Base-by-base conservation (phyloP, 495 filamentous ascomycete species). In the Talaromyces thailandensis region DNA sequence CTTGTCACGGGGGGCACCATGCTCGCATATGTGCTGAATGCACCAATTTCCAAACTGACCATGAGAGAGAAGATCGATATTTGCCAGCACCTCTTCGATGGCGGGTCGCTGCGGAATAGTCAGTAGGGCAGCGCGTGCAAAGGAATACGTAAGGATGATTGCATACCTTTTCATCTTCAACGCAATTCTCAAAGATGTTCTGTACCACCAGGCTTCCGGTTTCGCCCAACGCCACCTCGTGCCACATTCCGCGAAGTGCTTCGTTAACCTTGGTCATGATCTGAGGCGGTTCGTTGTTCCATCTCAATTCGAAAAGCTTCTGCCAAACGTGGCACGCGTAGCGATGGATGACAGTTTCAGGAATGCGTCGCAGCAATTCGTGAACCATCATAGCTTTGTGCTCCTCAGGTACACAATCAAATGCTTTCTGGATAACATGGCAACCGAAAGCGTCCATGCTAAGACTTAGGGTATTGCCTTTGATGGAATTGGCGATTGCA, bases 1-100 rank as follows among this genome's bases (percentile, higher is more conserved):
- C 69, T 92, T 92, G 71, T 98, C 94, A 62, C 86, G 86, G 28
- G 93, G 91, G 63, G 88, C 86, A 40, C 94, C 95, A 72, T 98
- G 95, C 71, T 98, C 94, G 76, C 94, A 98, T 70, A 98, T 92
- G 75, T 98, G 94, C 74, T 98, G 94, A 67, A 98, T 98, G 75
- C 94, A 98, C 94, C 94, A 98, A 70, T 98, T 98, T 56, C 94
- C 94, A 71, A 98, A 98, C 70, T 98, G 94, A n/a, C 94, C 94
- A 73, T 96, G 94, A 52, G 94, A 88, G 68, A 98, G 90, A 59
- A 96, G 86, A 73, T 98, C 91, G 62, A 98, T 95, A 71, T 92
- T 96, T 35, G 81, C 86, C 28, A 98, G 81, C 6, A 98, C 94
- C 70, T 98, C 94, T 73, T 95, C 92, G 68, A 98, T 96, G 69